Percentiles rank a stretch among this genome's conserved stretches.
phyloP scores from a whole-genome alignment of 768 basidiomycete species.

The Rhodotorula paludigena region DNA sequence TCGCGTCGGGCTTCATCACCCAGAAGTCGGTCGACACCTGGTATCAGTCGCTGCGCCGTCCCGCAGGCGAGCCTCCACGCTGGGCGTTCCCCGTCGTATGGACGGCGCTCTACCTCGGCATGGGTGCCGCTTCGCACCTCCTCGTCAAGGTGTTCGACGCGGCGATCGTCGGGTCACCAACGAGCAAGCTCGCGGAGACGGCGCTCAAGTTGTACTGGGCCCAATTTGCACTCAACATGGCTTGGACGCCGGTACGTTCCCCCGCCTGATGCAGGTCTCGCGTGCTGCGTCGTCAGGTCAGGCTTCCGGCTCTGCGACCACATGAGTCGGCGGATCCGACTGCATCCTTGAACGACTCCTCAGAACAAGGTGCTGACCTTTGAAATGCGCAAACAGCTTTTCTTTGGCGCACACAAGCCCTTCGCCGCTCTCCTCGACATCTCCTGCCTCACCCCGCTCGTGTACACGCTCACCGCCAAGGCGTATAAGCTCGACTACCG shows the following conservation, averaged over 20 bases:
- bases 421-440: slow-evolving; percentile 34
- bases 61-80: slow-evolving; percentile 26
- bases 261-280: too few species aligned
- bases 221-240: slow-evolving; percentile 39
- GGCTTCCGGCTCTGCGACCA: too few species aligned
- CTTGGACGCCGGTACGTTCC: slow-evolving; percentile 36
- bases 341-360: too few species aligned
- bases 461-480: slow-evolving; percentile 28
- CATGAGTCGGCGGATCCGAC: too few species aligned
- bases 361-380: too few species aligned
- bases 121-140: slow-evolving; percentile 32
- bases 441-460: slow-evolving; percentile 15
- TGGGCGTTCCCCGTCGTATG: slow-evolving; percentile 34
- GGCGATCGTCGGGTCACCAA: slow-evolving; percentile 12
- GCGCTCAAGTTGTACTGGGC: slow-evolving; percentile 39
- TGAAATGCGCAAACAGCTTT: too few species aligned
- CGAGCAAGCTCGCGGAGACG: slow-evolving; percentile 14
- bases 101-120: slow-evolving; percentile 32
- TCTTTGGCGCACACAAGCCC: slow-evolving; percentile 33
- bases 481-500: slow-evolving; percentile 37
- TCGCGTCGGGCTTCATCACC: slow-evolving; percentile 32
- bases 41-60: slow-evolving; percentile 22
- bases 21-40: slow-evolving; percentile 32
- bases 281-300: neutral
- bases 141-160: slow-evolving; percentile 32